phyloP scores from a whole-genome alignment of 2,329 filamentous ascomycete species.

The Penicillium sp. region DNA sequence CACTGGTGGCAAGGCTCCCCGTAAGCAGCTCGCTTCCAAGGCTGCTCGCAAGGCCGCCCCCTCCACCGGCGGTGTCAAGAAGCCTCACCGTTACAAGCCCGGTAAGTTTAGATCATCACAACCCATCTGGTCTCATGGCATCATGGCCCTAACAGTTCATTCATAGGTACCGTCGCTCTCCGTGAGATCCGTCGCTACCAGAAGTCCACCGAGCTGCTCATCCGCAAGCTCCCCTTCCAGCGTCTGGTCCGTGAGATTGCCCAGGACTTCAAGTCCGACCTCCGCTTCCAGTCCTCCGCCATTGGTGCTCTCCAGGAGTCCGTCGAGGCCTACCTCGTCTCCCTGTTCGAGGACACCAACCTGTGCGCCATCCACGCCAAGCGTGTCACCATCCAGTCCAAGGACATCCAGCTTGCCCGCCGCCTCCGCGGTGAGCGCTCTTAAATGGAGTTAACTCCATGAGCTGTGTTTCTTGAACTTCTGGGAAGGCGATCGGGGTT shows the following conservation, averaged over 20 bases:
- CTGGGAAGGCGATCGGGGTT: slow-evolving; percentile 46
- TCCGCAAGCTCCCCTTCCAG: slow-evolving; percentile 97
- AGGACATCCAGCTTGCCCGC: slow-evolving; percentile 95
- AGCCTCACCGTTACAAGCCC: slow-evolving; percentile 88
- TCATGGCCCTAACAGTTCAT: slow-evolving; percentile 27
- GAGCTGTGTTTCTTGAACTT: slow-evolving; percentile 36
- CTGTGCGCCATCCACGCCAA: slow-evolving; percentile 98
- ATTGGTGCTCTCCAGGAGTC: slow-evolving; percentile 98
- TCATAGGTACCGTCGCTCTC: slow-evolving; percentile 80
- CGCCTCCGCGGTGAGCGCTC: slow-evolving; percentile 93
- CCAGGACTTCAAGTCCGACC: slow-evolving; percentile 91
- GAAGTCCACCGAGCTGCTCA: slow-evolving; percentile 92
- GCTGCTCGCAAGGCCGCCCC: slow-evolving; percentile 97
- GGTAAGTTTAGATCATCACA: slow-evolving; percentile 51
- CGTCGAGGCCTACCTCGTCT: slow-evolving; percentile 97
- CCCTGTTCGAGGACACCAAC: slow-evolving; percentile 98
- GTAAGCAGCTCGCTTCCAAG: slow-evolving; percentile 99
- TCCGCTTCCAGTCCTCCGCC: slow-evolving; percentile 97
- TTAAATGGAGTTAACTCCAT: slow-evolving; percentile 50
- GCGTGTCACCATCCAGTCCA: slow-evolving; percentile 92
- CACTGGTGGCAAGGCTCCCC: slow-evolving; percentile 71
- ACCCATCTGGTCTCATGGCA: neutral
- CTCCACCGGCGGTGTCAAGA: slow-evolving; percentile 96
- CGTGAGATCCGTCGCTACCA: slow-evolving; percentile 99
- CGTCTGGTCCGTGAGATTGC: slow-evolving; percentile 96